Base-by-base conservation (phyloP, 1,284 basidiomycete species). In the Heterobasidion parviporum region DNA sequence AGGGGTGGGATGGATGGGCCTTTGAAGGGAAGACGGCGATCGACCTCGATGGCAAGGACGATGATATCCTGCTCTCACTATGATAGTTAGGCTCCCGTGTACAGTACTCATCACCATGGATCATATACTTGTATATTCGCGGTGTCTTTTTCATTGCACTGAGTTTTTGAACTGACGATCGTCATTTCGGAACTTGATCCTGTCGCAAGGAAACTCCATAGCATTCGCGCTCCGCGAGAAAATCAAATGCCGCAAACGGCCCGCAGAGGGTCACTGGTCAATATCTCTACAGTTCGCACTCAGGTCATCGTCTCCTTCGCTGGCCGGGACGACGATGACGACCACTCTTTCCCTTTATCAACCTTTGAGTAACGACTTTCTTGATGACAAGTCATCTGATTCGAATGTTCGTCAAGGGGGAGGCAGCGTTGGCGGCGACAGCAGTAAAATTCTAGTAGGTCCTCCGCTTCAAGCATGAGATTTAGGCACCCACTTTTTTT, bases 1-100 rank as follows among this genome's bases (percentile, higher is more conserved):
- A 52, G n/a, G 53, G 56, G 2, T 57, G 56, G 56, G 48, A 57
- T 4, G 56, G 50, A 6, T 57, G 56, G 56, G 5, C n/a, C 1
- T 15, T 54, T 41, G 26, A 26, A 26, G 1, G 26, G 4, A 26
- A 26, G 26, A 26, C 26, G 26, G 5, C 26, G 26, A 26, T 26
- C 5, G 26, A 26, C 26, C 5, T 5, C 26, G 5, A 4, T 26
- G 26, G 26, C 26, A 26, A 26, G 26, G 5, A 26, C 26, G 26
- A 26, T 4, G 26, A 26, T 26, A 26, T 26, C 26, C 26, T 26
- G 26, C 26, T 26, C 26, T 26, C 26, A 26, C 5, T 5, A 26
- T 4, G 26, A 18, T 18, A 18, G 18, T 18, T 1, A 26, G 4
- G 26, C 26, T 26, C 26, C 26, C 26, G 26, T 26, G 5, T 26